A percentile compares a stretch with the other conserved stretches of the same genome.
phyloP scores from a whole-genome alignment of 305 asterid genomes.

The Salvia sclarea region DNA sequence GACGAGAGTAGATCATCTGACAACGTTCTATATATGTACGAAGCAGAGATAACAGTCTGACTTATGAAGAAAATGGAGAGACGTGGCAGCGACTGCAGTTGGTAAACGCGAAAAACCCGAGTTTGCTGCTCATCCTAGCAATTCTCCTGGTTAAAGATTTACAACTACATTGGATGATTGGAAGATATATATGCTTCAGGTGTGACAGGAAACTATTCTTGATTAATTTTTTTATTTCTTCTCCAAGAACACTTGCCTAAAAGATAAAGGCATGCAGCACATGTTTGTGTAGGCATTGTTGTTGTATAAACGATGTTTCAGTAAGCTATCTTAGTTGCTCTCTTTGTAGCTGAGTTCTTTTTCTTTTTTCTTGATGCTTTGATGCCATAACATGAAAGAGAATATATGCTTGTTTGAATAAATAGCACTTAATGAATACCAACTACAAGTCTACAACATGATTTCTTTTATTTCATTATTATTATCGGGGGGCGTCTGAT shows the following conservation, averaged over 20 bases:
- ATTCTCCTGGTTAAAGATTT: background rate
- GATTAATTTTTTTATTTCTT: conserved; percentile 18
- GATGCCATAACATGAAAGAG: background rate
- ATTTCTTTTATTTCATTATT: background rate
- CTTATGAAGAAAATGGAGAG: conserved; percentile 13
- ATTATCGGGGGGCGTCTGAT: no score
- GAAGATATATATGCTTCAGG: conserved; percentile 9
- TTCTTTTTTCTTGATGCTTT: background rate
- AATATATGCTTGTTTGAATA: background rate
- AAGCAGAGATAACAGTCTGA: conserved; percentile 27
- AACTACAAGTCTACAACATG: background rate
- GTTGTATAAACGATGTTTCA: conserved; percentile 13
- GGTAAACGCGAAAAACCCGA: background rate
- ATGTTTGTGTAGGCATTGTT: conserved; percentile 15
- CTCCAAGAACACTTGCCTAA: conserved; percentile 9
- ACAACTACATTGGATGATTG: background rate
- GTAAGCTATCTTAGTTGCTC: background rate
- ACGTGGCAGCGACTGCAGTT: background rate
- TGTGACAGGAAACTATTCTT: conserved; percentile 20
- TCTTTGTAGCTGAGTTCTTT: background rate
- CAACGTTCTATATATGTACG: background rate
- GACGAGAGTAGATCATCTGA: conserved; percentile 33
- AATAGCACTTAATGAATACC: background rate
- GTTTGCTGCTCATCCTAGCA: background rate
- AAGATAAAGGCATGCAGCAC: conserved; percentile 19